phyloP scores from a whole-genome alignment of 768 basidiomycete species.

The Calocybe cyanea region DNA sequence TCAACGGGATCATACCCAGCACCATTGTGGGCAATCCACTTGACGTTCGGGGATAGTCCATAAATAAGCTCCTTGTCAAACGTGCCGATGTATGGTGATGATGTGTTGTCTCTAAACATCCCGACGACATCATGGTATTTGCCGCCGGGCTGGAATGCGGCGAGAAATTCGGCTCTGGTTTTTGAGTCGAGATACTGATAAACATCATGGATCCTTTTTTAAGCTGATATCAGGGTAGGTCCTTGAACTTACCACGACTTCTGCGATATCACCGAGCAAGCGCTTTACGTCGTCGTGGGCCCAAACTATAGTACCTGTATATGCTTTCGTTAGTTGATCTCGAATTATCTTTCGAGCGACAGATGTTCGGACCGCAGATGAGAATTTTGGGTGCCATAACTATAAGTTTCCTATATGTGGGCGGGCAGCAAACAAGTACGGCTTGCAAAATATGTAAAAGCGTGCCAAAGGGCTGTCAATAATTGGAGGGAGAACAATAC shows the following conservation, averaged over 20 bases:
- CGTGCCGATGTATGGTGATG: constrained; percentile 59
- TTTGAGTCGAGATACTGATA: constrained; percentile 49
- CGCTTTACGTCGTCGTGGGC: constrained; percentile 69
- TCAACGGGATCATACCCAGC: constrained; percentile 92
- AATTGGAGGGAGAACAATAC: not conserved
- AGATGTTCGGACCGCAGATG: constrained; percentile 21
- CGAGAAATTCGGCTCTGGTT: constrained; percentile 65
- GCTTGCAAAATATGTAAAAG: too few species aligned
- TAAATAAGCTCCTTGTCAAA: constrained; percentile 79
- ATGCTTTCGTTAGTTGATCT: not conserved
- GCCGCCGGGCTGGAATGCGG: constrained; percentile 56
- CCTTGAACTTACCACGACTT: constrained; percentile 65
- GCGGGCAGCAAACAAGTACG: not conserved
- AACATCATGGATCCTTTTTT: not conserved
- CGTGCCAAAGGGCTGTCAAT: too few species aligned
- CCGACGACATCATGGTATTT: constrained; percentile 73
- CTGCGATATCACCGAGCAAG: constrained; percentile 64
- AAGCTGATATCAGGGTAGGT: not conserved
- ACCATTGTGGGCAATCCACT: constrained; percentile 91
- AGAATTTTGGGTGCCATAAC: constrained; percentile 26
- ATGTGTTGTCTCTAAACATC: constrained; percentile 76
- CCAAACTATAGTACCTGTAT: constrained; percentile 70
- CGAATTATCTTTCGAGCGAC: not conserved
- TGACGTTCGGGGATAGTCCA: constrained; percentile 61
- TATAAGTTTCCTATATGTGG: not conserved